Conservation (phyloP, 73 alveolate species). For the Urostyla sp. region DNA sequence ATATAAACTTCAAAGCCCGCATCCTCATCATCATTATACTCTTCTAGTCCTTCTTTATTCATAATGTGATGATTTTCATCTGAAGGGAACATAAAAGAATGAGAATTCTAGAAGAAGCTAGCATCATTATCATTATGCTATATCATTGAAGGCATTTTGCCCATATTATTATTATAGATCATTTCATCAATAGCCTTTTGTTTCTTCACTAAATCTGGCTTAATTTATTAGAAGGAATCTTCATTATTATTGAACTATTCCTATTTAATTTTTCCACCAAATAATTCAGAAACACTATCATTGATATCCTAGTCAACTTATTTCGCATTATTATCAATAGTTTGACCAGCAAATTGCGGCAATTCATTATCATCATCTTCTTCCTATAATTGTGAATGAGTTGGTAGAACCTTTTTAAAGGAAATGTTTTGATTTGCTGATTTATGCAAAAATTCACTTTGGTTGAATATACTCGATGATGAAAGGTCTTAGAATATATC, state of each 20-base stretch:
- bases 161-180: constrained; percentile 43
- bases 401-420: constrained; percentile 58
- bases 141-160: constrained; percentile 78
- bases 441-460: constrained; percentile 46
- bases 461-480: constrained; percentile 50
- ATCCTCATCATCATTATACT: constrained; percentile 97
- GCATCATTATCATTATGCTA: constrained; percentile 67
- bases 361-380: constrained; percentile 62
- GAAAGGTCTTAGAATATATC: constrained; percentile 72
- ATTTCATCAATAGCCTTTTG: constrained; percentile 55
- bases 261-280: constrained; percentile 2
- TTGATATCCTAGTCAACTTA: constrained; percentile 8
- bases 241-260: constrained; percentile 21
- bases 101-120: constrained; percentile 55
- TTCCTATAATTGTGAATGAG: constrained; percentile 27
- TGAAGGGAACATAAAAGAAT: neutral
- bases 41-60: constrained; percentile 88
- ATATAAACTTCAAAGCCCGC: constrained; percentile 97
- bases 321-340: constrained; percentile 2
- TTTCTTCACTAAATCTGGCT: neutral
- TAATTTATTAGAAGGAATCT: constrained; percentile 42
- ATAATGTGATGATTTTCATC: constrained; percentile 47
- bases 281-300: constrained; percentile 27
- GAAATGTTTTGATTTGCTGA: constrained; percentile 1
- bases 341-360: constrained; percentile 57